Base-by-base conservation (phyloP, 2,329 filamentous ascomycete species). In the Plectosphaerella sp. region DNA sequence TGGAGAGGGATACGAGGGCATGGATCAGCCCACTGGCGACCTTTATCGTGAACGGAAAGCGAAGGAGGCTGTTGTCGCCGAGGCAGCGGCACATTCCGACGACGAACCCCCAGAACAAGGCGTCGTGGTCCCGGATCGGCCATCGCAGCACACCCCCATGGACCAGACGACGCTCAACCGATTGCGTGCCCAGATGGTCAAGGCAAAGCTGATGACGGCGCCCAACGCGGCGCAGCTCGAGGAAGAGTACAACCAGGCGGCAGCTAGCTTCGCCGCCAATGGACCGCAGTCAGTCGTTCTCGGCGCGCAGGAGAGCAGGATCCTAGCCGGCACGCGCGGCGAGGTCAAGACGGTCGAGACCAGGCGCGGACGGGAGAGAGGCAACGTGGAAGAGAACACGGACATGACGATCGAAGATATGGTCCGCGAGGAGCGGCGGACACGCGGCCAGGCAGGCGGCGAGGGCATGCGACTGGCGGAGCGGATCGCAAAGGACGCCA, bases 401-500 rank as follows among this genome's bases (percentile, higher is more conserved):
- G 91, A 97, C 61, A 97, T 99, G 91, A 87, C 78, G 28, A 88
- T 99, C 54, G 91, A 96, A 50, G 94, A 99, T 68, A 99, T 99
- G 94, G 84, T 99, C 16, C 85, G 91, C 25, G 92, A 97, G 69
- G 94, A 99, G 70, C 84, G 90, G 36, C 87, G 93, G 51, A 97
- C 90, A 5, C 86, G 85, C 53, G 86, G 86, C 15, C 84, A 90
- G 62, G 75, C 77, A 4, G 90, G 89, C 42, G 91, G 91, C 50
- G 92, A 97, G 65, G 89, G 89, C 1, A 77, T 86, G 60, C 83
- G 89, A 4, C 81, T 97, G 33, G 94, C 94, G 3, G 92, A 97
- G 67, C 85, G 92, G 54, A 99, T 99, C 60, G 90, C 92, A 50
- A 96, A 96, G 66, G 94, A 99, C 68, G 82, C 73, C 47, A 95